A percentile compares a stretch with the other conserved stretches of the same genome.
Evolutionary conservation across 2,329 filamentous ascomycete genomes (phyloP).

Genomic region (Neopestalotiopsis rosae): DNA sequence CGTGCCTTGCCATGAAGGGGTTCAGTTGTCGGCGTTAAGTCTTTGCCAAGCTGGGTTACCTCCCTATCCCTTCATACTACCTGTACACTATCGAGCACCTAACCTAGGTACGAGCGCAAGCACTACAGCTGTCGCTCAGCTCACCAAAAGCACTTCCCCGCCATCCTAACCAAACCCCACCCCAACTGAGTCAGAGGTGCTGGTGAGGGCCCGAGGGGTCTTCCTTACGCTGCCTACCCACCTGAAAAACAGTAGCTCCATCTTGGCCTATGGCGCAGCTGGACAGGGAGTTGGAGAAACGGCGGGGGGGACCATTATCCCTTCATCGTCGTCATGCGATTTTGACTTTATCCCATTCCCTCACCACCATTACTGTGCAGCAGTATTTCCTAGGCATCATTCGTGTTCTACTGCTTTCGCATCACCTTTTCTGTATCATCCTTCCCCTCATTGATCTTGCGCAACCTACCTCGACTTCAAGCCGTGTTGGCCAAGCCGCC

Average conservation of each 20-base stretch:
- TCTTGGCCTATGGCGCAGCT: background rate
- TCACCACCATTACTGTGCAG: background rate
- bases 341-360: slow-evolving; percentile 5
- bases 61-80: background rate
- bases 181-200: slow-evolving; percentile 11
- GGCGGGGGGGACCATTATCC: background rate
- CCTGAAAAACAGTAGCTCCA: slow-evolving; percentile 8
- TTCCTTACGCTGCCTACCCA: slow-evolving; percentile 6
- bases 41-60: slow-evolving; percentile 14
- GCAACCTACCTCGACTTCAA: background rate
- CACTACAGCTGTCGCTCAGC: background rate
- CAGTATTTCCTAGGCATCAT: background rate
- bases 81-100: background rate
- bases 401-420: background rate
- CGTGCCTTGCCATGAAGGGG: background rate
- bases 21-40: background rate
- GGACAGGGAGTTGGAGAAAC: background rate
- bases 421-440: background rate
- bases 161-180: slow-evolving; percentile 10
- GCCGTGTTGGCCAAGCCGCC: background rate
- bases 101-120: background rate
- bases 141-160: background rate
- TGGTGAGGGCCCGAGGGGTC: slow-evolving; percentile 8
- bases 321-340: slow-evolving; percentile 8
- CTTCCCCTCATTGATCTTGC: background rate